phyloP scores from a whole-genome alignment of 164 flowering plant species.

The Magnolia sinica region DNA sequence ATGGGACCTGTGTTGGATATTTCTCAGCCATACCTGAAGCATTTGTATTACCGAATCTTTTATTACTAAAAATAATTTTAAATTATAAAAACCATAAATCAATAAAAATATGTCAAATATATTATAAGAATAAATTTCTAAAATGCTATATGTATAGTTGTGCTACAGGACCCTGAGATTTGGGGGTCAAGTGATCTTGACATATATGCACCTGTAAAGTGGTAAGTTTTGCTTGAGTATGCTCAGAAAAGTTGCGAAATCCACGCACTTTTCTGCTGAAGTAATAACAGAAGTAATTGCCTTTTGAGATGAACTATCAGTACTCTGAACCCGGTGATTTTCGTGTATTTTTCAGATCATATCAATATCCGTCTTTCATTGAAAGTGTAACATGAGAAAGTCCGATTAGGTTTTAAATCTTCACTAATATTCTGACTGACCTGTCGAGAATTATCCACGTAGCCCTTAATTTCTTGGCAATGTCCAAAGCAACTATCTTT shows the following conservation, averaged over 20 bases:
- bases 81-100: neutral
- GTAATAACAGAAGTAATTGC: neutral
- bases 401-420: neutral
- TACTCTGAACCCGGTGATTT: neutral
- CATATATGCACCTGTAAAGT: too few species aligned
- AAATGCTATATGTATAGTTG: neutral
- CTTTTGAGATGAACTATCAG: neutral
- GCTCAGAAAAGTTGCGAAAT: neutral
- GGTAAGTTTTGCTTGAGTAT: neutral
- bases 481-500: slow-evolving; percentile 41
- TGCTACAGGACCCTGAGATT: neutral
- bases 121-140: neutral
- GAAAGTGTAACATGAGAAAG: neutral
- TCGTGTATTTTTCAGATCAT: neutral
- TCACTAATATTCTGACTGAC: slow-evolving; percentile 23
- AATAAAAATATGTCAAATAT: neutral
- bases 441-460: slow-evolving; percentile 73
- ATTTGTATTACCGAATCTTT: neutral
- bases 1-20: too few species aligned
- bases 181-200: neutral
- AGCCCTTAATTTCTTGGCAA: slow-evolving; percentile 32
- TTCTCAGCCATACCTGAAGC: neutral
- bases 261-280: neutral
- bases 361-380: neutral
- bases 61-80: too few species aligned